Percentiles rank a stretch among this genome's conserved stretches.
These are phyloP conservation scores for Cyamopsis tetragonoloba DNA, from an alignment of 306 rosid genomes.

Conservation along the genomic window DNA sequence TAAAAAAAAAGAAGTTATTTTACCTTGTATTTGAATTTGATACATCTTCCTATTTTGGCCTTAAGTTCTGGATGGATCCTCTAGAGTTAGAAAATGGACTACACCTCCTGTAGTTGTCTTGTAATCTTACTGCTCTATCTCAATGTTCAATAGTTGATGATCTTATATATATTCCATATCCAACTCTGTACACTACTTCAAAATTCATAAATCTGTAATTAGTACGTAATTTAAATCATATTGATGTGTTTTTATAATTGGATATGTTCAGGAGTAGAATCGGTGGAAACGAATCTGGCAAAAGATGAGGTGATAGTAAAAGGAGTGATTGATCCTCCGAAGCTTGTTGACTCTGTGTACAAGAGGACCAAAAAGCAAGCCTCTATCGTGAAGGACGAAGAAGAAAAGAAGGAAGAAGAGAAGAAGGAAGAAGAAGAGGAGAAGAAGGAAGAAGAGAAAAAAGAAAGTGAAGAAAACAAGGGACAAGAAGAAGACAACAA, in stretches of 20 bases:
- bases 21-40: neutral
- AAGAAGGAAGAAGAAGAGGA: constrained; percentile 23
- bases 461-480: constrained; percentile 38
- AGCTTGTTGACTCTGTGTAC: constrained; percentile 47
- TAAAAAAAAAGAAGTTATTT: too few species aligned
- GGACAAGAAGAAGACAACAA: constrained; percentile 40
- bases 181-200: neutral
- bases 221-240: neutral
- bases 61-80: neutral
- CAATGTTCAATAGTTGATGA: neutral
- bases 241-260: neutral
- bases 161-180: neutral
- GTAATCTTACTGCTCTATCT: too few species aligned
- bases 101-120: too few species aligned
- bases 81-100: too few species aligned
- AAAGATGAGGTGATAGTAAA: constrained; percentile 55
- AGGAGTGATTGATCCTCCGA: constrained; percentile 56
- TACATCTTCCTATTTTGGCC: neutral
- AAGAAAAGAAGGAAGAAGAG: constrained; percentile 46
- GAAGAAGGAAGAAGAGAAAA: constrained; percentile 27
- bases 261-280: constrained; percentile 61
- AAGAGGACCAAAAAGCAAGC: constrained; percentile 62
- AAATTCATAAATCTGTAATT: neutral
- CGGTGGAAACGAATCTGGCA: constrained; percentile 60
- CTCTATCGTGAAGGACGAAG: constrained; percentile 48